These are phyloP conservation scores for Yamadazyma takamatsuzukensis DNA, from an alignment of 805 yeast genomes.

Conservation along the genomic window DNA sequence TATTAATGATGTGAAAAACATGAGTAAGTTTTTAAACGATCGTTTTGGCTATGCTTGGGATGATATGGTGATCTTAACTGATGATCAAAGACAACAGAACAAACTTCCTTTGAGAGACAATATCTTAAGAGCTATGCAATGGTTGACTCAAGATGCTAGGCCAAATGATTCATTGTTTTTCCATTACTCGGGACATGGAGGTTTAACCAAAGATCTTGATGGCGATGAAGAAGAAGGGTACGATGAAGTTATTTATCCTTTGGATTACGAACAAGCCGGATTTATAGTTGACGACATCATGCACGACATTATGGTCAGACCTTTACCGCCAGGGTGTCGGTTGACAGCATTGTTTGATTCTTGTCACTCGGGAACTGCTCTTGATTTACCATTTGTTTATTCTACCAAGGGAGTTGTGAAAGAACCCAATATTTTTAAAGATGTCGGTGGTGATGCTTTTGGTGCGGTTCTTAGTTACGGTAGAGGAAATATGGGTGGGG, in stretches of 20 bases:
- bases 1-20: conserved; percentile 37
- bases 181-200: conserved; percentile 41
- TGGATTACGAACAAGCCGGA: conserved; percentile 31
- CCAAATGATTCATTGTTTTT: conserved; percentile 38
- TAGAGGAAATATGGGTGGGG: conserved; percentile 36
- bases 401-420: conserved; percentile 38
- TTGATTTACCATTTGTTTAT: conserved; percentile 38
- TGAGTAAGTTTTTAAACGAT: conserved; percentile 27
- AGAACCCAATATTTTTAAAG: conserved; percentile 35
- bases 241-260: conserved; percentile 36
- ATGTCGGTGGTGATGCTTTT: conserved; percentile 33
- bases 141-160: conserved; percentile 35
- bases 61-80: conserved; percentile 37
- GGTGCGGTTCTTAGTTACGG: conserved; percentile 29
- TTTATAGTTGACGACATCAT: conserved; percentile 35
- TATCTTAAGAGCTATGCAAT: conserved; percentile 35
- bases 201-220: conserved; percentile 30
- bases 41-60: conserved; percentile 32
- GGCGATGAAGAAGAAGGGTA: conserved; percentile 37
- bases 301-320: conserved; percentile 37
- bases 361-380: conserved; percentile 39
- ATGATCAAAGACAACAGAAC: conserved; percentile 29
- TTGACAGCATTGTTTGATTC: conserved; percentile 38
- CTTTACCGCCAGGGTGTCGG: conserved; percentile 34
- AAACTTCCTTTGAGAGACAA: conserved; percentile 33